A percentile compares a stretch with the other conserved stretches of the same genome.
Conservation (phyloP, 257 asterid species). For the Primulina huaijiensis region DNA sequence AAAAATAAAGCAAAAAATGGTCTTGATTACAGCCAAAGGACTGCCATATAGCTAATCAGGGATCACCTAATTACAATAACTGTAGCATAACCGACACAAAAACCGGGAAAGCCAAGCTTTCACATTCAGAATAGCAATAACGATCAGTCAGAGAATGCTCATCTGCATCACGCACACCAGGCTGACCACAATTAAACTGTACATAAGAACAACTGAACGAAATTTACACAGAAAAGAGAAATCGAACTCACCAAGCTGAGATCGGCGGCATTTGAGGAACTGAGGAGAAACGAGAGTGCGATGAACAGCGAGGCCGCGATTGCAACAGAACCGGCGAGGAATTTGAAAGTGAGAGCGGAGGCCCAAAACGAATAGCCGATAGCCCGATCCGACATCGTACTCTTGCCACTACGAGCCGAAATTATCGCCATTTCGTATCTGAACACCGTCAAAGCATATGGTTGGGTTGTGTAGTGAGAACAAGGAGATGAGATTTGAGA, state of each 20-base stretch:
- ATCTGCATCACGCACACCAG: no score
- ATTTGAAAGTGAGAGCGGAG: slow-evolving; percentile 21
- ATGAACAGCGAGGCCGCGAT: slow-evolving; percentile 43
- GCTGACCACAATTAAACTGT: background rate
- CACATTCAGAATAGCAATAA: background rate
- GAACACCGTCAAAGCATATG: background rate
- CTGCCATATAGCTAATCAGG: background rate
- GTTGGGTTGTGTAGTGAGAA: no score
- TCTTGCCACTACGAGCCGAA: slow-evolving; percentile 31
- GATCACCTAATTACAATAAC: slow-evolving; percentile 23
- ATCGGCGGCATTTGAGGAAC: slow-evolving; percentile 44
- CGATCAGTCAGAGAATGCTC: no score
- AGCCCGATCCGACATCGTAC: slow-evolving; percentile 33
- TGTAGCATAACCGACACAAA: slow-evolving; percentile 22
- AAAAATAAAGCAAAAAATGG: slow-evolving; percentile 14
- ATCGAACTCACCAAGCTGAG: slow-evolving; percentile 36
- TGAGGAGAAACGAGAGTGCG: slow-evolving; percentile 33
- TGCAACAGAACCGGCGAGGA: slow-evolving; percentile 40
- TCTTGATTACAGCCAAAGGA: slow-evolving; percentile 23
- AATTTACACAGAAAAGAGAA: background rate
- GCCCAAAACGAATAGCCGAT: slow-evolving; percentile 22
- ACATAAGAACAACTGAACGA: background rate
- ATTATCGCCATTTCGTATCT: slow-evolving; percentile 31
- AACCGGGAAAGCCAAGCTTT: background rate
- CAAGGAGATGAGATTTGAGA: slow-evolving; percentile 11